Conservation (phyloP, 78 protist species). For the Tieghemostelium lacteum region DNA sequence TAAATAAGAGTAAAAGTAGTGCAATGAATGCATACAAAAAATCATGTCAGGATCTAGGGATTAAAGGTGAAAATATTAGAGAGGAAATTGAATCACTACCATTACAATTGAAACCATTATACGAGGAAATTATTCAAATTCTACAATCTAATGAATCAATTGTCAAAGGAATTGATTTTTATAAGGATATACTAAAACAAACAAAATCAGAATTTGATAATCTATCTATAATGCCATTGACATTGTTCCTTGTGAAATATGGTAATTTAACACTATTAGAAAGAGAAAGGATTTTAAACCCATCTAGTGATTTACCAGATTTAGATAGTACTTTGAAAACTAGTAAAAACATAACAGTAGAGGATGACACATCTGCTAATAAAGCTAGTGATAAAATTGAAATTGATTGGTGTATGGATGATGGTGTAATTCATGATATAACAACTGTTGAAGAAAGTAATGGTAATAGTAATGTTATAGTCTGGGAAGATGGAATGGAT, state of each 20-base stretch:
- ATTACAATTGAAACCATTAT: conserved; percentile 18
- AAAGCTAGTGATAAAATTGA: conserved; percentile 1
- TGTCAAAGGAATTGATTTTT: conserved; percentile 14
- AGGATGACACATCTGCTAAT: not conserved
- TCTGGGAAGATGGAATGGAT: conserved; percentile 41
- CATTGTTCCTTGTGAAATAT: conserved; percentile 28
- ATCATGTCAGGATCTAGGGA: conserved; percentile 56
- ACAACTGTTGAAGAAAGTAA: not conserved
- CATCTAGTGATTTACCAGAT: not conserved
- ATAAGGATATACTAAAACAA: conserved; percentile 1
- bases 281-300: conserved; percentile 50
- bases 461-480: not conserved
- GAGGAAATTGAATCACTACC: conserved; percentile 51
- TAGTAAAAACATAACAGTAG: not conserved
- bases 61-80: conserved; percentile 61
- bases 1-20: conserved; percentile 8
- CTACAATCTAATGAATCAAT: not conserved
- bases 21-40: conserved; percentile 24
- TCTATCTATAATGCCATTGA: conserved; percentile 16
- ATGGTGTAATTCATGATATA: not conserved
- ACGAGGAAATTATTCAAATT: not conserved
- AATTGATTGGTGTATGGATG: conserved; percentile 52
- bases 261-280: conserved; percentile 60
- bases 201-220: not conserved
- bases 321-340: not conserved